Base-by-base conservation (phyloP, 73 alveolate genomes). In the Uronychia binucleata region DNA sequence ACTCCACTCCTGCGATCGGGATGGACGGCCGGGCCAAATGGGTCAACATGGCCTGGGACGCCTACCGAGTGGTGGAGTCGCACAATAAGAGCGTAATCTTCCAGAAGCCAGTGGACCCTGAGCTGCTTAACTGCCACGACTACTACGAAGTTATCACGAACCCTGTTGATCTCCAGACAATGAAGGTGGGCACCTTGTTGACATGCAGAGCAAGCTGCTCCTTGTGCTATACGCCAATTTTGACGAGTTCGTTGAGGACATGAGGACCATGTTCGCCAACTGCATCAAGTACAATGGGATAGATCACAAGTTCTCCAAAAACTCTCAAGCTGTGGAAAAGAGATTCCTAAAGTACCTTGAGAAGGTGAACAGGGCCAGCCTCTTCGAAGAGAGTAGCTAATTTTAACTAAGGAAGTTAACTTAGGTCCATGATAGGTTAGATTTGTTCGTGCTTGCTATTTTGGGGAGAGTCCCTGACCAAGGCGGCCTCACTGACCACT, bases 31-130 rank as follows among this genome's bases (percentile, higher is more conserved):
- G 19, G 1, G 89, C 93, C 0, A 87, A 87, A 32, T 87, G 93
- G 93, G 80, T 80, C 80, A 78, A 78, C 34, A 30, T 81, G 8
- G 93, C 93, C 11, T 87, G 93, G 93, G 93, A 87, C 74, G 93
- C 89, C 0, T 87, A 60, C 33, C 58, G 93, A 33, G 83, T 87
- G 25, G 89, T 87, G 26, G 93, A 87, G 58, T 75, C 77, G 77
- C 93, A 87, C 76, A 58, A 75, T 58, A 87, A 87, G 85, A 87
- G 93, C 33, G 83, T 87, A 77, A 88, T 88, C n/a, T 88, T 88
- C 59, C 30, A 81, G 79, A 76, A 81, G 85, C 90, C 94, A 25
- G 94, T 81, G 28, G 90, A 82, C 34, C 74, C 87, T 30, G 34
- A 76, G 59, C 34, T 34, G 25, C 86, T 34, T 29, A 82, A 82